Base-by-base conservation (phyloP, 2,329 filamentous ascomycete species). In the Epichloe elymi region DNA sequence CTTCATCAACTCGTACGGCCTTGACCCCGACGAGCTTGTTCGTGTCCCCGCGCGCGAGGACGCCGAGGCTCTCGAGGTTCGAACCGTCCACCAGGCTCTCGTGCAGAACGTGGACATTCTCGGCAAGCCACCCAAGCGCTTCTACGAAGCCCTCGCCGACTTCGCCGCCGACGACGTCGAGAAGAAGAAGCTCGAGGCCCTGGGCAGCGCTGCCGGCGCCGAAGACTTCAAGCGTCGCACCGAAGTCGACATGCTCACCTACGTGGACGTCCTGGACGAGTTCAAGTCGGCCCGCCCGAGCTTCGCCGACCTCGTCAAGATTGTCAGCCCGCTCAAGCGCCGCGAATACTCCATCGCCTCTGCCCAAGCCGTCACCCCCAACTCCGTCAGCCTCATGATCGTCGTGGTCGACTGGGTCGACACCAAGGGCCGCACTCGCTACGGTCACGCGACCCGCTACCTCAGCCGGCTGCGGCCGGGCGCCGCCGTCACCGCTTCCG, bases 311-410 rank as follows among this genome's bases (percentile, higher is more conserved):
- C 84, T 98, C 52, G 79, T 86, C 56, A 85, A 83, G 62, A 88
- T 98, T 55, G 86, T 98, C 57, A 80, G 77, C 57, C 91, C 93
- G 12, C 83, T 95, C 74, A 98, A 98, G 79, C 87, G 93, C 54
- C 82, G 93, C 61, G 93, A 98, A 71, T 98, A 98, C 78, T 95
- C 88, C n/a, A 97, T 98, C 59, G 93, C 93, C 19, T 97, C 93
- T 3, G 93, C 89, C 51, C 93, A 98, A 71, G 88, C 91, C 61
- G 91, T 97, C 40, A 90, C 88, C 0, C 90, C 93, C 19, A 90
- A 75, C 63, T 83, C 80, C n/a, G 89, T 98, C 53, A 80, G 90
- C 8, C 81, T 98, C 56, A 93, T 97, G 82, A 94, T 98, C 63
- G 93, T 98, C 54, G 94, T 93, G 4, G 93, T 98, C 61, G 83